phyloP scores from a whole-genome alignment of 805 yeast species.

The Candida ortonii region DNA sequence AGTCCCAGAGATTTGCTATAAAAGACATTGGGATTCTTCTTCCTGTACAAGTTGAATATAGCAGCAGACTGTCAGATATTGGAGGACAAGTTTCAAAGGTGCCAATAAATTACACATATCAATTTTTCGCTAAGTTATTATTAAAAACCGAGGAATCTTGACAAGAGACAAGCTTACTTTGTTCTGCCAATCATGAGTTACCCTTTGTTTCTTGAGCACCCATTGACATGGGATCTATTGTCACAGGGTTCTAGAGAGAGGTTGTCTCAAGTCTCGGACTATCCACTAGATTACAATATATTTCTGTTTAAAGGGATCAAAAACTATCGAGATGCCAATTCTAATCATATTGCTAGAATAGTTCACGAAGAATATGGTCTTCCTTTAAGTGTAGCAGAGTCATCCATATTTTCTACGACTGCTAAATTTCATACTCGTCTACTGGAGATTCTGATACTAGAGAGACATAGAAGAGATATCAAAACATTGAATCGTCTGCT shows the following conservation, averaged over 20 bases:
- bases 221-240: slow-evolving; percentile 10
- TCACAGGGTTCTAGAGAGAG: slow-evolving; percentile 11
- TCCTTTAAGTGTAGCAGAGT: slow-evolving; percentile 24
- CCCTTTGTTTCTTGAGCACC: slow-evolving; percentile 18
- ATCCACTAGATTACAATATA: slow-evolving; percentile 38
- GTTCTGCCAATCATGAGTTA: too few species aligned
- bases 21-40: too few species aligned
- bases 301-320: slow-evolving; percentile 34
- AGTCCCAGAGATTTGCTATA: slow-evolving; percentile 76
- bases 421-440: slow-evolving; percentile 34
- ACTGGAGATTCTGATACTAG: slow-evolving; percentile 32
- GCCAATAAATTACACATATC: too few species aligned
- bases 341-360: slow-evolving; percentile 22
- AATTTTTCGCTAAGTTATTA: too few species aligned
- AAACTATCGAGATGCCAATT: slow-evolving; percentile 19
- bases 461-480: slow-evolving; percentile 36
- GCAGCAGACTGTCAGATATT: too few species aligned
- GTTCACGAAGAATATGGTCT: slow-evolving; percentile 26
- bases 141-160: too few species aligned
- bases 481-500: slow-evolving; percentile 25
- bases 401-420: slow-evolving; percentile 22
- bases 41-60: too few species aligned
- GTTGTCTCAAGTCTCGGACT: slow-evolving; percentile 32
- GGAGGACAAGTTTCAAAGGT: too few species aligned
- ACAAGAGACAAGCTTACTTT: too few species aligned